Evolutionary conservation across 2,329 filamentous ascomycete species (phyloP).

Genomic region (Kalmusia sp.): DNA sequence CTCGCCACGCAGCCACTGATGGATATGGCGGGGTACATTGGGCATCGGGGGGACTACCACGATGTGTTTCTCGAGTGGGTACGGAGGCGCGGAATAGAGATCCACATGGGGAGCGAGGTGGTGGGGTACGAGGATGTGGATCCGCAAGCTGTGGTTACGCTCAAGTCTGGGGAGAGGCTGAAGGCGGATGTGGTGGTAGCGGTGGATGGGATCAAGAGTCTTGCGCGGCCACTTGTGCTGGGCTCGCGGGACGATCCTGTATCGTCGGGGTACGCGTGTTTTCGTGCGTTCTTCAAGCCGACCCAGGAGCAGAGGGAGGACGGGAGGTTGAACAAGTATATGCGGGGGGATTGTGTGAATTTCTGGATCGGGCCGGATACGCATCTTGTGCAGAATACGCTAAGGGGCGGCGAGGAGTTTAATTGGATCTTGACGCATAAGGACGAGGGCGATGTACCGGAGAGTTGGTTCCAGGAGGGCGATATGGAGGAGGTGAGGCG

Average conservation of each 20-base stretch:
- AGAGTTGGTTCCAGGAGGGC: conserved; percentile 29
- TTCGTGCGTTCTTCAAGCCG: conserved; percentile 49
- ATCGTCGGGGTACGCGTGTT: conserved; percentile 59
- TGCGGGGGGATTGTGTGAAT: conserved; percentile 26
- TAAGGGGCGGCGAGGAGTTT: conserved; percentile 34
- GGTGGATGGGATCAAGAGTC: conserved; percentile 58
- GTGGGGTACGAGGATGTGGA: conserved; percentile 22
- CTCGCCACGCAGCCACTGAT: conserved; percentile 57
- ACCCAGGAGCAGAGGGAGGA: conserved; percentile 23
- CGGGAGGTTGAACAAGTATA: conserved; percentile 21
- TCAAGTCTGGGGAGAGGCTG: conserved; percentile 30
- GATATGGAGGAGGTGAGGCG: conserved; percentile 27
- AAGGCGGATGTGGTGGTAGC: conserved; percentile 57
- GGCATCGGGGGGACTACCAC: conserved; percentile 29
- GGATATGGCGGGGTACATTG: conserved; percentile 54
- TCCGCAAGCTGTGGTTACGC: conserved; percentile 18
- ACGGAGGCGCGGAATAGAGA: conserved; percentile 14
- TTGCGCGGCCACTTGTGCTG: conserved; percentile 57
- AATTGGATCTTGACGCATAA: conserved; percentile 35
- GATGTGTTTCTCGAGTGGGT: conserved; percentile 30
- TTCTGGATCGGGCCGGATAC: conserved; percentile 34
- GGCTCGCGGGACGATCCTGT: conserved; percentile 57
- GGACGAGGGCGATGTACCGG: conserved; percentile 31
- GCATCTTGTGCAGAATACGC: conserved; percentile 35
- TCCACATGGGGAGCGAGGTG: conserved; percentile 28